Evolutionary conservation across 2,329 filamentous ascomycete genomes (phyloP).

Genomic region (Penicillium sumatraense): DNA sequence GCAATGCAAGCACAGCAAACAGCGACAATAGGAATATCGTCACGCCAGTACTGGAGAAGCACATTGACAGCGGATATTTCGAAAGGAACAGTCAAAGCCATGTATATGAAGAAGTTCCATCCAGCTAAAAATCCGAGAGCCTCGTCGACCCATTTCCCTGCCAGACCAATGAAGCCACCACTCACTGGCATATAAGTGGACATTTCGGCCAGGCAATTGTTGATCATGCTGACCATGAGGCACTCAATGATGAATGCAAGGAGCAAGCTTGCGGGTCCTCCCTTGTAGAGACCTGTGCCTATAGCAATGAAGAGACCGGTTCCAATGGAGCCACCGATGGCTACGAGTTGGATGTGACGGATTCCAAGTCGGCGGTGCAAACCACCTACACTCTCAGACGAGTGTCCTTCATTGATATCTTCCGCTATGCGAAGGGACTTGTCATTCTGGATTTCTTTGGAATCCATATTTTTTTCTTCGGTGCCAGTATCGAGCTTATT

Average conservation of each 20-base stretch:
- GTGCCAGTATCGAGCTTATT: too few species aligned
- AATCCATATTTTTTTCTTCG: too few species aligned
- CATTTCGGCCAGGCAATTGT: slow-evolving; percentile 52
- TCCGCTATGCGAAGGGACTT: too few species aligned
- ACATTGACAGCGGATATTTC: slow-evolving; percentile 49
- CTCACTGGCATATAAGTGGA: slow-evolving; percentile 47
- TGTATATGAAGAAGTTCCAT: slow-evolving; percentile 56
- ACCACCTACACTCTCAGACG: slow-evolving; percentile 8
- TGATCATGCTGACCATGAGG: slow-evolving; percentile 40
- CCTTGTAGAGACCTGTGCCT: slow-evolving; percentile 40
- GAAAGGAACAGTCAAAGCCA: slow-evolving; percentile 43
- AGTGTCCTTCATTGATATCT: too few species aligned
- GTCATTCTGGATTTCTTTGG: too few species aligned
- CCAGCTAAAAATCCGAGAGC: slow-evolving; percentile 50
- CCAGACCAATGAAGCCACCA: slow-evolving; percentile 46
- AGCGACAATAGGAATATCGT: slow-evolving; percentile 43
- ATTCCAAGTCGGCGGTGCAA: slow-evolving; percentile 27
- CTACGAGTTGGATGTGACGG: slow-evolving; percentile 35
- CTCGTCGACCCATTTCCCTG: slow-evolving; percentile 51
- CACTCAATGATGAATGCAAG: slow-evolving; percentile 38
- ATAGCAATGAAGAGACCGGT: slow-evolving; percentile 46
- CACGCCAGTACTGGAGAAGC: slow-evolving; percentile 46
- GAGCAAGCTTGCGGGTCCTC: slow-evolving; percentile 44
- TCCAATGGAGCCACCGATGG: slow-evolving; percentile 48
- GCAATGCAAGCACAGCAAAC: slow-evolving; percentile 33